Evolutionary conservation across 202 grass and related monocot species (phyloP).

Genomic region (Elaeis oleifera): DNA sequence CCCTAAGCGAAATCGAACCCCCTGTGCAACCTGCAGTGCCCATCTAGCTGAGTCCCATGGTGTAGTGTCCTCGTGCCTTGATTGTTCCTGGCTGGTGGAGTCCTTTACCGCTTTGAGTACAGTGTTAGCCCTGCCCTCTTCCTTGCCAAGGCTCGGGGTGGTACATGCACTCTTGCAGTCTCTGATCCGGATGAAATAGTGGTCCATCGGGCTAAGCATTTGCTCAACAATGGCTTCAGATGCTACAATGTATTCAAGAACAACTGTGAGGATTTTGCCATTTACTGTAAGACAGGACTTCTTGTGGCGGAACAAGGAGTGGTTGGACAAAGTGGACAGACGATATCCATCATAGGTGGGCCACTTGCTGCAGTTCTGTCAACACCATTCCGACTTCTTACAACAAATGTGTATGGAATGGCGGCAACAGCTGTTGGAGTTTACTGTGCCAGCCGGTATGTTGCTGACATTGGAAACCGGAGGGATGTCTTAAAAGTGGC

Average conservation of each 20-base stretch:
- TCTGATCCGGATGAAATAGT: slow-evolving; percentile 40
- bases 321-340: slow-evolving; percentile 62
- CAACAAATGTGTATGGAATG: slow-evolving; percentile 56
- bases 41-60: slow-evolving; percentile 3
- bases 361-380: slow-evolving; percentile 56
- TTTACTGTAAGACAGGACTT: slow-evolving; percentile 85
- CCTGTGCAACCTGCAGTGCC: slow-evolving; percentile 32
- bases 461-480: slow-evolving; percentile 57
- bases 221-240: slow-evolving; percentile 64
- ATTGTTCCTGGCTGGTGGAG: slow-evolving; percentile 56
- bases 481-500: slow-evolving; percentile 42
- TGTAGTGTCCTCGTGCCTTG: slow-evolving; percentile 63
- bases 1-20: slow-evolving; percentile 21
- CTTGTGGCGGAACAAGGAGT: slow-evolving; percentile 45
- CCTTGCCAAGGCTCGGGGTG: slow-evolving; percentile 55
- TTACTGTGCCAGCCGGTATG: slow-evolving; percentile 55
- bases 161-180: slow-evolving; percentile 56
- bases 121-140: slow-evolving; percentile 43
- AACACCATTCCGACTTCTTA: slow-evolving; percentile 49
- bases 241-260: slow-evolving; percentile 74
- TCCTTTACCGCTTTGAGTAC: slow-evolving; percentile 74
- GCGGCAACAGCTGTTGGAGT: slow-evolving; percentile 42
- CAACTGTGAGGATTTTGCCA: slow-evolving; percentile 71
- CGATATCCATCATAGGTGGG: slow-evolving; percentile 59
- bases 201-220: slow-evolving; percentile 39